phyloP scores from a whole-genome alignment of 2,329 filamentous ascomycete genomes.

The Coccinonectria pachysandricola region DNA sequence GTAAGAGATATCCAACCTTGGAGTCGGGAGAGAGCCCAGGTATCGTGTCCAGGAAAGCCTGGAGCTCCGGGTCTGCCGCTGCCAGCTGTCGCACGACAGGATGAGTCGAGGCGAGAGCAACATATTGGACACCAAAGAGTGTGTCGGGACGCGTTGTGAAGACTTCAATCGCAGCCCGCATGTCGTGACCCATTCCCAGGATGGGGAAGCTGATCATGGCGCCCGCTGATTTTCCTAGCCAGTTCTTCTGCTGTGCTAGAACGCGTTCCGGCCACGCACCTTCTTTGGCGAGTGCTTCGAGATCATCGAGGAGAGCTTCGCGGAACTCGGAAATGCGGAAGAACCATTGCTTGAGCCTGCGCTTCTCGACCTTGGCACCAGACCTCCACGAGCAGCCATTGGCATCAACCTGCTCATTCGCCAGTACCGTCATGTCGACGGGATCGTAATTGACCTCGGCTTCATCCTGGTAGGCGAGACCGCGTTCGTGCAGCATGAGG shows the following conservation, averaged over 20 bases:
- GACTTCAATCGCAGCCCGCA: conserved; percentile 49
- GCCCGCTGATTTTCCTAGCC: conserved; percentile 72
- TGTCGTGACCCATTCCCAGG: conserved; percentile 29
- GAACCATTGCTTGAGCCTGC: conserved; percentile 79
- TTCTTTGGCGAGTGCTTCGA: conserved; percentile 53
- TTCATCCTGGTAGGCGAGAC: conserved; percentile 73
- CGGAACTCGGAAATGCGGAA: conserved; percentile 73
- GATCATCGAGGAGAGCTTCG: conserved; percentile 59
- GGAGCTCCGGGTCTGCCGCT: conserved; percentile 48
- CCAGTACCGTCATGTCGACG: conserved; percentile 78
- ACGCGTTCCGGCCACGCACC: conserved; percentile 75
- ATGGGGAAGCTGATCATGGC: conserved; percentile 63
- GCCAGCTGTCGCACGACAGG: conserved; percentile 56
- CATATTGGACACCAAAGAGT: conserved; percentile 75
- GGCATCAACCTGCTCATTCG: conserved; percentile 87
- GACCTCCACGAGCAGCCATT: conserved; percentile 81
- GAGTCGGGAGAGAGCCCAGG: conserved; percentile 43
- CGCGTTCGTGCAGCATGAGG: conserved; percentile 61
- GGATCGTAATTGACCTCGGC: conserved; percentile 86
- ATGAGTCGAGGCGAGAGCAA: conserved; percentile 67
- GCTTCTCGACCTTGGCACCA: conserved; percentile 72
- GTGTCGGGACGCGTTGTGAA: conserved; percentile 84
- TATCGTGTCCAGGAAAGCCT: conserved; percentile 57
- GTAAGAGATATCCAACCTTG: conserved; percentile 59
- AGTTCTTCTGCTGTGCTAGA: conserved; percentile 73